phyloP scores from a whole-genome alignment of 352 stramenopile genomes.

The Phytophthora melonis region DNA sequence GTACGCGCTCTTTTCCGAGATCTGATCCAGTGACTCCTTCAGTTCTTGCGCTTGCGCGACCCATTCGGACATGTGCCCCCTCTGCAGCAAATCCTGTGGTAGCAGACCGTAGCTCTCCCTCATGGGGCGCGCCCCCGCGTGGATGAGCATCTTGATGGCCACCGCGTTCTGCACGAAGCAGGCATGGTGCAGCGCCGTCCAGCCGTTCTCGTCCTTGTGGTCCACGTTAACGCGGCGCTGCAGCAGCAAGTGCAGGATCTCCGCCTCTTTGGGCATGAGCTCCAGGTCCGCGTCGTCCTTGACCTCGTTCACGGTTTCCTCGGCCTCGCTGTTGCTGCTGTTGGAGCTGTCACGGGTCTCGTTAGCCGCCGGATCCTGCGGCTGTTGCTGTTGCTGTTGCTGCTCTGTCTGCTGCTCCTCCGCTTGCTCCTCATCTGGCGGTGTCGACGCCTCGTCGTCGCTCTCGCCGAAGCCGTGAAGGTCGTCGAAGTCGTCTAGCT shows the following conservation, averaged over 20 bases:
- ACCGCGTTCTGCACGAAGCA: constrained; percentile 82
- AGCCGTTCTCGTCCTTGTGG: constrained; percentile 86
- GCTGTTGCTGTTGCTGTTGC: neutral
- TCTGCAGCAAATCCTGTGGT: constrained; percentile 81
- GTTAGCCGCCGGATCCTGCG: constrained; percentile 9
- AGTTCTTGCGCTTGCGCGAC: constrained; percentile 71
- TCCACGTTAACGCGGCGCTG: constrained; percentile 79
- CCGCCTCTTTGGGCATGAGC: constrained; percentile 68
- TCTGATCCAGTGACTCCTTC: constrained; percentile 75
- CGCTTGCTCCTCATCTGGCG: neutral
- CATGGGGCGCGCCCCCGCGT: constrained; percentile 72
- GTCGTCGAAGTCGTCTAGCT: constrained; percentile 58
- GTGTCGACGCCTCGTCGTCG: constrained; percentile 34
- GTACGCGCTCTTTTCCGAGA: constrained; percentile 72
- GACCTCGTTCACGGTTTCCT: constrained; percentile 57
- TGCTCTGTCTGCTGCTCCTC: constrained; percentile 17
- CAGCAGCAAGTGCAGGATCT: constrained; percentile 83
- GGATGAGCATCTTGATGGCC: constrained; percentile 79
- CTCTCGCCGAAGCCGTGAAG: constrained; percentile 34
- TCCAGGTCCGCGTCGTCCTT: constrained; percentile 62
- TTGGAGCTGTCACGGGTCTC: constrained; percentile 13
- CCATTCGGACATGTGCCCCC: constrained; percentile 77
- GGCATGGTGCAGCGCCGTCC: constrained; percentile 84
- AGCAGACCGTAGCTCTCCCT: constrained; percentile 78
- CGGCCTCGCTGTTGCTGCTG: constrained; percentile 30